Percentiles rank a stretch among this genome's conserved stretches.
Evolutionary conservation across 2,329 filamentous ascomycete species (phyloP).

Genomic region (Colletotrichum lini): DNA sequence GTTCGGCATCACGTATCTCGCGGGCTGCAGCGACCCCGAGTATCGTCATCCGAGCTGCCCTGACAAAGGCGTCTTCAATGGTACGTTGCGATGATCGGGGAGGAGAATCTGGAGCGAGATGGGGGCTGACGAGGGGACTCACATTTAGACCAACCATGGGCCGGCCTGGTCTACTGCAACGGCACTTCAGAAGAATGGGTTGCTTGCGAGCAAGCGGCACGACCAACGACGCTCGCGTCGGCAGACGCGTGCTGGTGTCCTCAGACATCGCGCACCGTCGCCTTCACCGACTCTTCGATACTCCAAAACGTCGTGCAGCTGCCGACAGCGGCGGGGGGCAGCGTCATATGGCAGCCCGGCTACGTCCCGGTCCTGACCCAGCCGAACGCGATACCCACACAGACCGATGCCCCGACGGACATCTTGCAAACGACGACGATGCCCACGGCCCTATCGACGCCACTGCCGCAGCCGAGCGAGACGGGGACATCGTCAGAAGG

Average conservation of each 20-base stretch:
- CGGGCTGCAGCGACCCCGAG: constrained; percentile 53
- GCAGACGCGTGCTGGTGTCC: constrained; percentile 51
- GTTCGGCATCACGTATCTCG: constrained; percentile 53
- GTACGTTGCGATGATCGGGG: constrained; percentile 14
- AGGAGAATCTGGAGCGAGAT: not conserved
- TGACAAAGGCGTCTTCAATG: constrained; percentile 46
- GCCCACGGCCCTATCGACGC: not conserved
- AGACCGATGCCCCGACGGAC: not conserved
- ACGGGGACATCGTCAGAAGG: not conserved
- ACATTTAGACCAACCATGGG: constrained; percentile 48
- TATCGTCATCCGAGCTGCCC: constrained; percentile 53
- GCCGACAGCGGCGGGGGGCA: constrained; percentile 46
- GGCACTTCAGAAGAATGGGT: constrained; percentile 51
- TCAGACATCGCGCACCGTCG: constrained; percentile 46
- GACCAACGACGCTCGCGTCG: constrained; percentile 43
- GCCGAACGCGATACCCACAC: not conserved
- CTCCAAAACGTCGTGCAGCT: constrained; percentile 49
- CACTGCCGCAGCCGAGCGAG: not conserved
- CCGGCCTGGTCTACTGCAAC: constrained; percentile 54
- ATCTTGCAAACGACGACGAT: constrained; percentile 8
- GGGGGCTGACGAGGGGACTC: not conserved
- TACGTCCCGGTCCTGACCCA: constrained; percentile 44
- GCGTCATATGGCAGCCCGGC: constrained; percentile 47
- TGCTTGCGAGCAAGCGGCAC: constrained; percentile 48
- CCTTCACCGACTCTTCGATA: constrained; percentile 44